Percentiles rank a stretch among this genome's conserved stretches.
These are phyloP conservation scores for Umbelopsis ramanniana DNA, from an alignment of 192 early-diverging fungal genomes.

Conservation along the genomic window DNA sequence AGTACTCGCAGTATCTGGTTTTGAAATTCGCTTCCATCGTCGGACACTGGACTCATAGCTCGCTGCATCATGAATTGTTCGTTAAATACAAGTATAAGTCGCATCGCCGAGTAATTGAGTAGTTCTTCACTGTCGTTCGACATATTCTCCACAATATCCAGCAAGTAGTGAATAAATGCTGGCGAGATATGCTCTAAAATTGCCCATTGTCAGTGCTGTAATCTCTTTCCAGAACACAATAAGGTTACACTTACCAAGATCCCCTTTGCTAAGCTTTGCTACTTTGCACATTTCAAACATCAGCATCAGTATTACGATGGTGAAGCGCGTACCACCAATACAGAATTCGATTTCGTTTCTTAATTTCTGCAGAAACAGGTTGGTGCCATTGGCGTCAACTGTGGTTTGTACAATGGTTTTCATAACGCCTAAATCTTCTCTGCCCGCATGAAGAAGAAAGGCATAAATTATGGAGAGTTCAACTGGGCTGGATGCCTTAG, in stretches of 20 bases:
- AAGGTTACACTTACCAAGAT: constrained; percentile 49
- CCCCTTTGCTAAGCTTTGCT: constrained; percentile 50
- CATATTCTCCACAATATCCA: constrained; percentile 65
- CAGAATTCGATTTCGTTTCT: constrained; percentile 46
- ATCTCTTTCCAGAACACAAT: not conserved
- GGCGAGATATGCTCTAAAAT: constrained; percentile 51
- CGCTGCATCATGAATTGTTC: constrained; percentile 67
- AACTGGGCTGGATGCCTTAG: constrained; percentile 24
- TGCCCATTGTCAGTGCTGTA: constrained; percentile 21
- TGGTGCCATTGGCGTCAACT: constrained; percentile 25
- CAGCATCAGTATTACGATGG: constrained; percentile 54
- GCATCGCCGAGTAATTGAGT: constrained; percentile 59
- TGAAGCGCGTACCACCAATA: constrained; percentile 40
- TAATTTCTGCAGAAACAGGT: constrained; percentile 48
- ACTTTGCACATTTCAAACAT: constrained; percentile 66
- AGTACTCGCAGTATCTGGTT: constrained; percentile 63
- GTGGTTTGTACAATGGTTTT: constrained; percentile 40
- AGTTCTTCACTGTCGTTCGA: constrained; percentile 55
- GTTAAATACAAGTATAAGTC: constrained; percentile 63
- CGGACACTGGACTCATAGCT: constrained; percentile 28
- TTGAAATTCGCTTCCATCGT: constrained; percentile 35
- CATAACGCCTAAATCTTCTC: constrained; percentile 48
- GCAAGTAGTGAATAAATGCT: constrained; percentile 50
- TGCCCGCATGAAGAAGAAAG: constrained; percentile 51
- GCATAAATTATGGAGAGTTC: constrained; percentile 53